Base-by-base conservation (phyloP, 2,329 filamentous ascomycete species). In the Penicillium corylophilum region DNA sequence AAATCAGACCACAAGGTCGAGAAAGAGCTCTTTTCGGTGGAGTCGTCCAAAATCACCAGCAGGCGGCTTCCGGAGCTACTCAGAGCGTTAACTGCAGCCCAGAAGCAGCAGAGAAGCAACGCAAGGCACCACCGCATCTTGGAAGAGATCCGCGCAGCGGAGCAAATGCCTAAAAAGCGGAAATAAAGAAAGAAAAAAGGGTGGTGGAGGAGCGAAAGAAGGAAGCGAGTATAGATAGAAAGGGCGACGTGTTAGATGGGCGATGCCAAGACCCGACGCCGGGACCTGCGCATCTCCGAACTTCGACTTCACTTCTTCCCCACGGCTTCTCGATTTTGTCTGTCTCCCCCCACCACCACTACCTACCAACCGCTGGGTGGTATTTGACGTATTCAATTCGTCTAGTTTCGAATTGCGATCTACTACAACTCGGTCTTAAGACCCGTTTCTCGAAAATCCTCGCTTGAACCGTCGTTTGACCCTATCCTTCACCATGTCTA, bases 11-110 rank as follows among this genome's bases (percentile, higher is more conserved):
- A 79, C 54, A 97, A 93, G 65, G 86, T 87, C 52, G 88, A 89
- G 74, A 96, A 99, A 61, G 82, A 82, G 63, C 82, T 82, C 79
- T 92, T 90, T 68, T 96, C 90, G 38, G 83, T 81, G 57, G 84
- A 79, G 64, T 95, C 88, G 66, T 97, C 93, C 47, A 96, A 75
- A 53, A 99, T 82, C 55, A 95, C 91, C 66, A 99, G 79, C 73
- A 97, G 75, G 69, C 90, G 83, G 72, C 82, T 83, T 54, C 93
- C 94, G 44, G 84, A 81, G 57, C 86, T 87, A 77, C 92, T 96
- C 66, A 88, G 76, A 51, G 91, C 91, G 71, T 87, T 82, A 53
- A 69, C 69, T 59, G 64, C 66, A 59, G 67, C 69, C 66, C 71
- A 69, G 51, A 84, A 77, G 66, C 86, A 81, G 65, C 91, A 76